Base-by-base conservation (phyloP, 345 rosid genomes). In the Excoecaria agallocha region DNA sequence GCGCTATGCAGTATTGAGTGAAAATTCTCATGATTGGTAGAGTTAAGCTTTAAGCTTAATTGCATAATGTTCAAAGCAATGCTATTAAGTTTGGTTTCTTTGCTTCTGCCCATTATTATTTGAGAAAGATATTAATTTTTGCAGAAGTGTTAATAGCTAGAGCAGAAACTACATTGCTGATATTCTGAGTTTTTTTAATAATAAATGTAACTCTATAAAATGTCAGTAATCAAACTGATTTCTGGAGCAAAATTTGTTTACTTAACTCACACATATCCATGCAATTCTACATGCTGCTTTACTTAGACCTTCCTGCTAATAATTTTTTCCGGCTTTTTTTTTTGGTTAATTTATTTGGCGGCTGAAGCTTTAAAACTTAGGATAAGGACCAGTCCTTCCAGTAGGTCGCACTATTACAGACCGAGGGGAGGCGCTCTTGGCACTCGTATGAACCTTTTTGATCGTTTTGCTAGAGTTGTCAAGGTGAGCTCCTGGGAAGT, bases 391-490 rank as follows among this genome's bases (percentile, higher is more conserved):
- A 17, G 68, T 63, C 51, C 64, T 22, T 49, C 57, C 37, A 71
- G 58, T 66, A 77, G 80, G 68, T 73, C 75, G 11, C 65, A 45
- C 60, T 75, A 85, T 72, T 72, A 83, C 66, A 58, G 87, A 74
- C 84, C 80, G 69, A 81, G 84, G 62, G 79, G 93, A 38, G 91
- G 91, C 46, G 89, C 84, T 30, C 89, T 87, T 75, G 82, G 81
- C 56, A 77, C 81, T 41, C 90, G 87, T 24, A 84, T 83, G 85
- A 90, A 89, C 76, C 90, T 90, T 68, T 90, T 90, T 73, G 89
- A 89, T 67, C 85, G 96, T 69, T 87, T 90, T 82, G 83, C 89
- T 55, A 84, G 93, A 74, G 96, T 90, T 78, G 76, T 89, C 60
- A 90, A 87, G 91, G 96, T 90, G 71, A 69, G 80, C 48, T 73